These are phyloP conservation scores for Cladobotryum mycophilum DNA, from an alignment of 2,329 filamentous ascomycete genomes.

Conservation along the genomic window DNA sequence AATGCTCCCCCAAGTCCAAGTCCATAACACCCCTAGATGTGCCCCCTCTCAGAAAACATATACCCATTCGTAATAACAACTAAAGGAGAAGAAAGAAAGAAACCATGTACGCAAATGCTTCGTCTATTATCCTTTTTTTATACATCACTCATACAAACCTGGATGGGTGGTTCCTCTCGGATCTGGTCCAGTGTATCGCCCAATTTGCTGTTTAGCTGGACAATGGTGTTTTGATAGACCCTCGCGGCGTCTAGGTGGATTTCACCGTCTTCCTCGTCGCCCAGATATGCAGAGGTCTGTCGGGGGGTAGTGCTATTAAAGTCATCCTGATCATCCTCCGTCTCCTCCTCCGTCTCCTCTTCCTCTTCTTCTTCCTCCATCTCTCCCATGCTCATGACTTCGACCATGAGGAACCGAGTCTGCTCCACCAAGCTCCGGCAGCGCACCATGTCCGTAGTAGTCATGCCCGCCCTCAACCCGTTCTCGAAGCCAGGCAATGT, in stretches of 20 bases:
- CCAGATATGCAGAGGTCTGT: conserved; percentile 17
- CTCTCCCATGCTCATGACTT: conserved; percentile 49
- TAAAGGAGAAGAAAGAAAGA: neutral
- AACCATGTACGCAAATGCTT: neutral
- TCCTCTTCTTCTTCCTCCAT: conserved; percentile 38
- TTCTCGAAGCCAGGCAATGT: conserved; percentile 64
- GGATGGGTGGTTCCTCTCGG: no score
- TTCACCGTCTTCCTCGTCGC: conserved; percentile 40
- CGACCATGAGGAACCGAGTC: conserved; percentile 63
- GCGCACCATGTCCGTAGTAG: conserved; percentile 77
- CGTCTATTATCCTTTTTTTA: neutral
- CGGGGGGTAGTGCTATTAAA: conserved; percentile 28
- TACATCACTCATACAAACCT: neutral
- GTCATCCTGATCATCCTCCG: conserved; percentile 33
- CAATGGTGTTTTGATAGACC: conserved; percentile 75
- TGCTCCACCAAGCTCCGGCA: conserved; percentile 76
- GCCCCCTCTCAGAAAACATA: no score
- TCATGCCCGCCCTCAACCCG: conserved; percentile 59
- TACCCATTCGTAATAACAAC: neutral
- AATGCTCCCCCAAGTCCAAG: no score
- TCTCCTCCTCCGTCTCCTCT: conserved; percentile 29
- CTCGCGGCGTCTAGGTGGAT: conserved; percentile 64
- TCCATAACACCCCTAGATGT: no score
- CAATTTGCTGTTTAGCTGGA: conserved; percentile 64
- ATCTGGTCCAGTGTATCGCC: conserved; percentile 32